Percentiles rank a stretch among this genome's conserved stretches.
phyloP scores from a whole-genome alignment of 1,284 basidiomycete genomes.

The Puccinia coronata region DNA sequence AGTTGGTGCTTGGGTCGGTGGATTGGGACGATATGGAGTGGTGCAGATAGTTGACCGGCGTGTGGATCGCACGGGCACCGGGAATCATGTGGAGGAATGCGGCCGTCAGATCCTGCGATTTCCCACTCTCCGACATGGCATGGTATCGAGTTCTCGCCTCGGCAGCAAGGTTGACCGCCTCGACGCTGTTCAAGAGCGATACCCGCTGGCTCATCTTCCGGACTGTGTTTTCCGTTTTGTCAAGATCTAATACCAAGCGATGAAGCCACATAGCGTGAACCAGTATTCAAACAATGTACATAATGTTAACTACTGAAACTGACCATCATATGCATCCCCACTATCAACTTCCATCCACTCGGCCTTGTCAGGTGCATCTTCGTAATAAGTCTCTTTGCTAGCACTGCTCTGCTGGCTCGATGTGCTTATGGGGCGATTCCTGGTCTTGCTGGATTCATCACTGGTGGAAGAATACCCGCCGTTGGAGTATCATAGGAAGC shows the following conservation, averaged over 20 bases:
- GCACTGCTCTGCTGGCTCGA: neutral
- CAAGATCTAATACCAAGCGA: slow-evolving; percentile 26
- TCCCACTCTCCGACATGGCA: neutral
- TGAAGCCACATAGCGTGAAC: too few relatives aligned
- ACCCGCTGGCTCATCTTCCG: slow-evolving; percentile 12
- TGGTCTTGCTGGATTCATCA: too few relatives aligned
- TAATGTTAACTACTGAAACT: neutral
- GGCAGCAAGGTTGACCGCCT: slow-evolving; percentile 1
- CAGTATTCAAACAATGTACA: neutral
- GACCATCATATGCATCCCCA: slow-evolving; percentile 31
- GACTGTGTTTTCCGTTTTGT: slow-evolving; percentile 3
- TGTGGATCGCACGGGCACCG: neutral
- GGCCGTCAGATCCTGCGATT: neutral
- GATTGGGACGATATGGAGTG: neutral
- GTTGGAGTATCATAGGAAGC: too few relatives aligned
- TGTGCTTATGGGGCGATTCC: neutral
- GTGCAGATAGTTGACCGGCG: too few relatives aligned
- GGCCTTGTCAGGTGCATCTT: slow-evolving; percentile 26
- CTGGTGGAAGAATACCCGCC: too few relatives aligned
- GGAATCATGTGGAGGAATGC: neutral
- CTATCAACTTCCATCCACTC: slow-evolving; percentile 38
- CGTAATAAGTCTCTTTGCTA: slow-evolving; percentile 15
- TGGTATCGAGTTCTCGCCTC: slow-evolving; percentile 5
- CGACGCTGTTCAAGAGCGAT: neutral
- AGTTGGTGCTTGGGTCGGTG: neutral